Evolutionary conservation across 257 asterid species (phyloP), one percentile per base, ranked within the genome.

Genomic region (Datura wrightii): DNA sequence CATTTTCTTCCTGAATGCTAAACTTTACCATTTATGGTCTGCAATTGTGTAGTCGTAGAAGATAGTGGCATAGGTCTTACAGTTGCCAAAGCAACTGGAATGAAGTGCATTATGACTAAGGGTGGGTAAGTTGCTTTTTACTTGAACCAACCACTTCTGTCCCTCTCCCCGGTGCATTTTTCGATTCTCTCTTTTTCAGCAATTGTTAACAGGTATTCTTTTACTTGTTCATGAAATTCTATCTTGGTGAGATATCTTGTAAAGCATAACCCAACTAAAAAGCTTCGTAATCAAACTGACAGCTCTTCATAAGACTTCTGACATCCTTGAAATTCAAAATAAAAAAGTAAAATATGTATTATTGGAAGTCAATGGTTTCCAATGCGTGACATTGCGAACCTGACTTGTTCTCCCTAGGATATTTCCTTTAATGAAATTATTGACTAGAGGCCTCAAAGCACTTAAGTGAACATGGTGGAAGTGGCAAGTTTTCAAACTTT

Each of bases 1-100:
- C 58, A 18, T 76, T 44, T 54, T 46, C 65, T 84, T 44, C 54
- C 87, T 60, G 83, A 62, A 37, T 37, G 60, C 72, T 44, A 78
- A 78, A 52, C 6, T 31, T 53, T 79, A 16, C 46, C 53, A 65
- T 79, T 31, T 48, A 2, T 65, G 65, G 39, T 37, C 82, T 84
- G 85, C 87, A 96, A 98, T 41, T 96, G 99, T 78, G 98, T 96
- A 39, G 99, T 96, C 14, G 92, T 96, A 84, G 99, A 96, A 91
- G 99, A 96, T 90, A 96, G 99, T 79, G 99, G 93, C 53, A 96
- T 96, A 52, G 99, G 99, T 44, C 94, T 96, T 83, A 94, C 98
- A 65, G 99, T 98, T 60, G 99, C 99, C 70, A 94, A 96, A 90
- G 95, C 97, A 85, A 97, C 98, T 31, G 99, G 99, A 84, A 96